Evolutionary conservation across 169 alveolate genomes (phyloP), one percentile per base, ranked within the genome.

Genomic region (Eimeria sp.): DNA sequence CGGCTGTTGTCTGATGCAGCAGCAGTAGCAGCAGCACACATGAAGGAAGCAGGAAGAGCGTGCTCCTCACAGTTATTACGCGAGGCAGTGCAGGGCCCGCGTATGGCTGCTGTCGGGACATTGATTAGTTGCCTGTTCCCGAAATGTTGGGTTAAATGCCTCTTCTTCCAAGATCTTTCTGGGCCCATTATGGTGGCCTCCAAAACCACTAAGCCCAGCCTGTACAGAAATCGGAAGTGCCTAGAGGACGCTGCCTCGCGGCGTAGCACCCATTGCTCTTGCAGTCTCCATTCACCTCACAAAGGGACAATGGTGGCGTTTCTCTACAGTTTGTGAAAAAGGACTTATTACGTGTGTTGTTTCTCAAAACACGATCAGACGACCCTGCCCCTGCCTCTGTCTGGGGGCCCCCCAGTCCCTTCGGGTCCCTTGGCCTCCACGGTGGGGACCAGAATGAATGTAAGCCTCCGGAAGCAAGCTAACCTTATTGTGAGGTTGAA

Each of bases 1-100:
- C 54, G 27, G 91, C 49, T 57, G 10, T 16, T 83, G 91, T 30
- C n/a, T 34, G 63, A 1, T 34, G 30, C 43, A 25, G 78, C 43
- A 27, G 67, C 45, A 86, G 67, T 30, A 58, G 93, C 51, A 34
- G 93, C n/a, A 61, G 76, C 78, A 58, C 10, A 76, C 61, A 45
- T 13, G 43, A 9, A n/a, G 63, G 61, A 43, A 78, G 65, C 57
- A 78, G 27, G 65, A 2, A 16, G 27, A 34, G 20, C 3, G 54
- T 16, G 0, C 27, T 72, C 27, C 54, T 72, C 49, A 27, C 49
- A 9, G 40, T 34, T 34, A 34, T 34, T 34, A 34, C 40, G 40
- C 40, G 51, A 10, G 82, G 3, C 27, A 1, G 54, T 14, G 82
- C 82, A 34, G 27, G 82, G 54, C 22, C 3, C 14, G 49, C 54